Evolutionary conservation across 208 protist species (phyloP).

Genomic region (Wallacemonas rigidus): DNA sequence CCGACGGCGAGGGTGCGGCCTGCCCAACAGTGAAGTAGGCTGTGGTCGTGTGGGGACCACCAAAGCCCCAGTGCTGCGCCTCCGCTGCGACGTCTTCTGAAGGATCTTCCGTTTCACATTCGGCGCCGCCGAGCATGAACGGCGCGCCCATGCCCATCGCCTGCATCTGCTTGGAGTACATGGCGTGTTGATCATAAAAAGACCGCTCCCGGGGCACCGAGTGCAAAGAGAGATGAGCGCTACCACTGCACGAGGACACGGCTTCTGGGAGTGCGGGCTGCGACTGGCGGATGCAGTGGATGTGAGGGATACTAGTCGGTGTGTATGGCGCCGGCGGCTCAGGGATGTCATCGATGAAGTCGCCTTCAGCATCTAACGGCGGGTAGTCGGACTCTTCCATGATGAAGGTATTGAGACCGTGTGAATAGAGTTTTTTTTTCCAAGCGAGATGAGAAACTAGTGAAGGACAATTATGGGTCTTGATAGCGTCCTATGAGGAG

Average conservation of each 20-base stretch:
- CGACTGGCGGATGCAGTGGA: not conserved
- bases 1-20: not conserved
- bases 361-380: not conserved
- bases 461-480: too few relatives aligned
- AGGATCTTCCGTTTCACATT: not conserved
- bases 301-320: not conserved
- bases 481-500: too few relatives aligned
- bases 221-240: not conserved
- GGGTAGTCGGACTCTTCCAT: not conserved
- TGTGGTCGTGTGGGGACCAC: not conserved
- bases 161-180: conserved; percentile 45
- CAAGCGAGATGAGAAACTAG: too few relatives aligned
- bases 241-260: not conserved
- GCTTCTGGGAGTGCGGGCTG: not conserved
- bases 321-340: not conserved
- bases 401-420: not conserved
- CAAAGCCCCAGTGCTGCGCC: not conserved
- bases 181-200: conserved; percentile 26
- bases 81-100: not conserved
- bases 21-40: too few relatives aligned
- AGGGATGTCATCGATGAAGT: not conserved
- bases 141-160: conserved; percentile 25
- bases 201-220: conserved; percentile 12
- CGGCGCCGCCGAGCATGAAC: conserved; percentile 7
- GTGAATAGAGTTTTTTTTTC: not conserved